These are phyloP conservation scores for Vigna trinervia DNA, from an alignment of 306 rosid genomes.

Conservation along the genomic window DNA sequence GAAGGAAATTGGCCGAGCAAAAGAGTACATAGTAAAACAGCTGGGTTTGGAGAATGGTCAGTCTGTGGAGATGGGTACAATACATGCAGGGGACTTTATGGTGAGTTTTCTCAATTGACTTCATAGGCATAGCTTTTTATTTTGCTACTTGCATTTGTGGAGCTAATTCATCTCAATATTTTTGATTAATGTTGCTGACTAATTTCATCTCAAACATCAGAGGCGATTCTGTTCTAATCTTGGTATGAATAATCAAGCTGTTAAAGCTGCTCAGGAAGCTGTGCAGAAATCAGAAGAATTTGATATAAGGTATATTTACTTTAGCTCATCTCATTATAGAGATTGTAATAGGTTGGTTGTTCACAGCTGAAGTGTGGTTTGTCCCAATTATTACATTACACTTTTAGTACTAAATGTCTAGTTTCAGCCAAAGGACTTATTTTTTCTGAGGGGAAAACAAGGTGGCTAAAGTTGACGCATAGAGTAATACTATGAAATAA, in stretches of 20 bases:
- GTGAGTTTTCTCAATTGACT: slow-evolving; percentile 55
- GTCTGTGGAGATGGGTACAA: slow-evolving; percentile 99
- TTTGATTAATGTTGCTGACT: slow-evolving; percentile 33
- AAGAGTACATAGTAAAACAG: slow-evolving; percentile 97
- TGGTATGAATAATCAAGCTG: slow-evolving; percentile 94
- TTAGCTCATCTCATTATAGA: neutral
- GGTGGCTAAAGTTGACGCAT: slow-evolving; percentile 1
- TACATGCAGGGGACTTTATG: slow-evolving; percentile 97
- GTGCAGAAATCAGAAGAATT: slow-evolving; percentile 92
- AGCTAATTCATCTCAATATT: neutral
- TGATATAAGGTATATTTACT: slow-evolving; percentile 74
- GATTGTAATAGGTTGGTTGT: slow-evolving; percentile 24
- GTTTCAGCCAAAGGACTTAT: neutral
- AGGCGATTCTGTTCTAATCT: slow-evolving; percentile 98
- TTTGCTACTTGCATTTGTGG: slow-evolving; percentile 13
- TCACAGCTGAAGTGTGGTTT: slow-evolving; percentile 26
- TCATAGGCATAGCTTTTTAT: slow-evolving; percentile 13
- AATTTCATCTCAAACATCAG: slow-evolving; percentile 52
- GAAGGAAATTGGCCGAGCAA: slow-evolving; percentile 99
- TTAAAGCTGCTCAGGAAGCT: slow-evolving; percentile 98
- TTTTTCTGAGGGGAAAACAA: slow-evolving; percentile 10
- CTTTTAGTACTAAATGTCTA: neutral
- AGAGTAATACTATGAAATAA: neutral
- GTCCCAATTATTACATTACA: neutral
- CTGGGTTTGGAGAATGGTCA: slow-evolving; percentile 95